phyloP scores from a whole-genome alignment of 2,329 filamentous ascomycete species.

The Tetracladium maxilliforme region DNA sequence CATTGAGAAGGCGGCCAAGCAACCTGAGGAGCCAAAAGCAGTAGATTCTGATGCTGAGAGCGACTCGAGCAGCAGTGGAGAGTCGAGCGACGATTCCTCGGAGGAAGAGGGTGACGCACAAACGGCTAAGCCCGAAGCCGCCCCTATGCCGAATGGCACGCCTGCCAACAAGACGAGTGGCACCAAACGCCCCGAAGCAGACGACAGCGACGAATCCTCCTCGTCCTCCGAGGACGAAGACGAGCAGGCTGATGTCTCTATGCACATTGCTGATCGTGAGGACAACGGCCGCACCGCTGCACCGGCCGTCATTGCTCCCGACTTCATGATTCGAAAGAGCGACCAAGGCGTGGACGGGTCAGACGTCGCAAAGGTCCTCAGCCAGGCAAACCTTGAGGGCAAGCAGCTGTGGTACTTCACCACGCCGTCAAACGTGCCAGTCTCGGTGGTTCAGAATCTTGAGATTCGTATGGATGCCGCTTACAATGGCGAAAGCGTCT shows the following conservation, averaged over 20 bases:
- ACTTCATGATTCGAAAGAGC: slow-evolving; percentile 36
- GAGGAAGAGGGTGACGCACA: too few relatives aligned
- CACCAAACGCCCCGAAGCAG: slow-evolving; percentile 1
- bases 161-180: neutral
- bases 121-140: slow-evolving; percentile 1
- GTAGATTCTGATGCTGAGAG: too few relatives aligned
- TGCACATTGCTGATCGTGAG: slow-evolving; percentile 12
- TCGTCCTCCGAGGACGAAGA: too few relatives aligned
- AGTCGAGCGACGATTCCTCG: too few relatives aligned
- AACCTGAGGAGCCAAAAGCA: too few relatives aligned
- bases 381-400: slow-evolving; percentile 41
- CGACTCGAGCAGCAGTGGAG: too few relatives aligned
- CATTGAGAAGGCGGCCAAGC: too few relatives aligned
- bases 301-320: slow-evolving; percentile 26
- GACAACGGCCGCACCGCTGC: slow-evolving; percentile 12
- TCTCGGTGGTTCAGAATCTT: slow-evolving; percentile 50
- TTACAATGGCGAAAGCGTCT: slow-evolving; percentile 32
- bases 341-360: too few relatives aligned
- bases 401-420: slow-evolving; percentile 77
- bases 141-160: neutral
- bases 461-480: slow-evolving; percentile 44
- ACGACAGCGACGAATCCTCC: slow-evolving; percentile 8
- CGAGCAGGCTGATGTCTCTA: slow-evolving; percentile 19
- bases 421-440: slow-evolving; percentile 53
- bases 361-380: slow-evolving; percentile 41